Evolutionary conservation across 2,329 filamentous ascomycete species (phyloP).

Genomic region (Arachnomyces sp.): DNA sequence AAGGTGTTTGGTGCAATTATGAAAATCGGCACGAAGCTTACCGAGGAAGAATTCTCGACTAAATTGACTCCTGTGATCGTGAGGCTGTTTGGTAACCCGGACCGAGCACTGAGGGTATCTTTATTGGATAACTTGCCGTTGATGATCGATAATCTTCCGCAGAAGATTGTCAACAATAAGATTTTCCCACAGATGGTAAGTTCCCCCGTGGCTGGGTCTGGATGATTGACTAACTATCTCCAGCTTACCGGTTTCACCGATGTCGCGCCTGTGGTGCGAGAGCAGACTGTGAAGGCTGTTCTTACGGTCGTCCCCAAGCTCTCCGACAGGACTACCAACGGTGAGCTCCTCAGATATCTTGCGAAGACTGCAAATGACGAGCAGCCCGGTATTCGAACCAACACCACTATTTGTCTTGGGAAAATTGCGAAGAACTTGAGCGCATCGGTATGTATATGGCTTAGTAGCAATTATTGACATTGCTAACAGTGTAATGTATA

Average conservation of each 20-base stretch:
- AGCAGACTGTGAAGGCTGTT: slow-evolving; percentile 93
- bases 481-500: slow-evolving; percentile 32
- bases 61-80: slow-evolving; percentile 80
- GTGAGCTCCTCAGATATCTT: slow-evolving; percentile 79
- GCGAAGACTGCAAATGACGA: slow-evolving; percentile 97
- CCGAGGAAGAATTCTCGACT: slow-evolving; percentile 79
- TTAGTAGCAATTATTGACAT: background rate
- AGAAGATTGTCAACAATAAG: slow-evolving; percentile 88
- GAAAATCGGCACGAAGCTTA: slow-evolving; percentile 81
- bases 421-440: slow-evolving; percentile 91
- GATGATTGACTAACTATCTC: slow-evolving; percentile 19
- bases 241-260: slow-evolving; percentile 93
- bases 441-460: background rate
- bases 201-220: slow-evolving; percentile 2
- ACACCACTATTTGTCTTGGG: slow-evolving; percentile 93
- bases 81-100: slow-evolving; percentile 79
- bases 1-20: slow-evolving; percentile 83
- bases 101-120: slow-evolving; percentile 84
- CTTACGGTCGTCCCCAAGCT: slow-evolving; percentile 80
- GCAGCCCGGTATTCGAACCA: slow-evolving; percentile 92
- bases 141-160: slow-evolving; percentile 85
- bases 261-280: slow-evolving; percentile 77
- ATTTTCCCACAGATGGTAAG: slow-evolving; percentile 87
- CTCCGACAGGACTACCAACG: slow-evolving; percentile 86
- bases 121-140: slow-evolving; percentile 77